phyloP scores from a whole-genome alignment of 1,284 basidiomycete species.

The Tilletiopsis washingtonensis region DNA sequence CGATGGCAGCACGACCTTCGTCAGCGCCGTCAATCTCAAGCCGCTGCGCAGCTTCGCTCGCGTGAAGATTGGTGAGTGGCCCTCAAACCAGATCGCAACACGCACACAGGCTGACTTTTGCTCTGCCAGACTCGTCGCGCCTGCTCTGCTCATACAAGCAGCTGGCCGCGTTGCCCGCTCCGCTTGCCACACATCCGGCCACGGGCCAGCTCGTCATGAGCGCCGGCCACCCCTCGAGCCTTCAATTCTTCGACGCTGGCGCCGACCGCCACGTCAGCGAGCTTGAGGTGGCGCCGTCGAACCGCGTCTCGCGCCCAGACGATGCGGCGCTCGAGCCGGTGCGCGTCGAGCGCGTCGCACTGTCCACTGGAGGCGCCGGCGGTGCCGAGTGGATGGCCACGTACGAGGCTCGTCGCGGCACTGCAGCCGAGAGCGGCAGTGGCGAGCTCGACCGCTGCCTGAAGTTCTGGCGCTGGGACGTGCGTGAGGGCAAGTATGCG shows the following conservation, averaged over 20 bases:
- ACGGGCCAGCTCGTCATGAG: slow-evolving; percentile 59
- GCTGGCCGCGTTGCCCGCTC: slow-evolving; percentile 11
- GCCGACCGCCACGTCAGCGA: slow-evolving; percentile 70
- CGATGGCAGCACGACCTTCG: slow-evolving; percentile 74
- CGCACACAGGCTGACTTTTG: neutral
- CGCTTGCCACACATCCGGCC: slow-evolving; percentile 35
- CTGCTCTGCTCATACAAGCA: slow-evolving; percentile 12
- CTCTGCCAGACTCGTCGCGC: slow-evolving; percentile 26
- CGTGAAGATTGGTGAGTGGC: slow-evolving; percentile 64
- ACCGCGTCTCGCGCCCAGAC: slow-evolving; percentile 75
- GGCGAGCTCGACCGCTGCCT: slow-evolving; percentile 70
- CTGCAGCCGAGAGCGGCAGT: slow-evolving; percentile 51
- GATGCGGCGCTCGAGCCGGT: slow-evolving; percentile 71
- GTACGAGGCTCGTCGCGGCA: slow-evolving; percentile 62
- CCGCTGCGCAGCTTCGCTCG: slow-evolving; percentile 68
- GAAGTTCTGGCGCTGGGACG: slow-evolving; percentile 83
- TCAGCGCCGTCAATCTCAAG: slow-evolving; percentile 66
- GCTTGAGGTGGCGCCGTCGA: slow-evolving; percentile 86
- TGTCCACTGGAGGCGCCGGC: slow-evolving; percentile 51
- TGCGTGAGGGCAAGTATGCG: slow-evolving; percentile 46
- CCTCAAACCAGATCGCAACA: slow-evolving; percentile 49
- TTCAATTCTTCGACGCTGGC: slow-evolving; percentile 78
- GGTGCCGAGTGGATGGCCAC: slow-evolving; percentile 83
- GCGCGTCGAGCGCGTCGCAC: slow-evolving; percentile 63
- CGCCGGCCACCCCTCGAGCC: slow-evolving; percentile 85